These are phyloP conservation scores for Termitomyces sp. DNA, from an alignment of 768 basidiomycete species.

Conservation along the genomic window DNA sequence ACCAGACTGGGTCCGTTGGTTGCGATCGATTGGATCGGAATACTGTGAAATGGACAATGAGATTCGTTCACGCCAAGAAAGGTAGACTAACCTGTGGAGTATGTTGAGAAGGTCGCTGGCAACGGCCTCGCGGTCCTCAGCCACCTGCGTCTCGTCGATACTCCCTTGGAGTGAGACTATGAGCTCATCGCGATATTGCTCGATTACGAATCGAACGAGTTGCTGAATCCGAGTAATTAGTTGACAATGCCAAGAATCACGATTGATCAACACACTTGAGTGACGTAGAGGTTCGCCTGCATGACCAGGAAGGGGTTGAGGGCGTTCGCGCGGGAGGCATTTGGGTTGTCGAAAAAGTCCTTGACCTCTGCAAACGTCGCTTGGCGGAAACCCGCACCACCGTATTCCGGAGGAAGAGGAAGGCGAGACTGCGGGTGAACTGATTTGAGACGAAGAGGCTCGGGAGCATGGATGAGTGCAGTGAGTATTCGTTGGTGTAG, in stretches of 20 bases:
- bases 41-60: slow-evolving; percentile 37
- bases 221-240: slow-evolving; percentile 45
- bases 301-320: slow-evolving; percentile 88
- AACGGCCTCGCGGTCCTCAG: slow-evolving; percentile 76
- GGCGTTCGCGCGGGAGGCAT: slow-evolving; percentile 79
- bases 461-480: slow-evolving; percentile 72
- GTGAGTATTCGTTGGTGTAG: slow-evolving; percentile 72
- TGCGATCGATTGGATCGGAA: slow-evolving; percentile 91
- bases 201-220: slow-evolving; percentile 89
- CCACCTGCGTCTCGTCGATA: slow-evolving; percentile 58
- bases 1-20: slow-evolving; percentile 81
- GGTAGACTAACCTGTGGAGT: slow-evolving; percentile 58
- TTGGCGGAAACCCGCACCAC: slow-evolving; percentile 71
- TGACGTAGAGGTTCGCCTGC: slow-evolving; percentile 90
- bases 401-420: slow-evolving; percentile 54
- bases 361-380: slow-evolving; percentile 85
- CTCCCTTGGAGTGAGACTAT: slow-evolving; percentile 60
- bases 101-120: slow-evolving; percentile 85
- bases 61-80: background rate
- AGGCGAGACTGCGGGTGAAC: slow-evolving; percentile 42
- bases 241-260: background rate
- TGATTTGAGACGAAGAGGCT: slow-evolving; percentile 66
- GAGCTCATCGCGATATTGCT: slow-evolving; percentile 89
- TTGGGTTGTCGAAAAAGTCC: slow-evolving; percentile 89
- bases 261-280: slow-evolving; percentile 52